Conservation (phyloP, 345 rosid genomes). For the Microcos paniculata region DNA sequence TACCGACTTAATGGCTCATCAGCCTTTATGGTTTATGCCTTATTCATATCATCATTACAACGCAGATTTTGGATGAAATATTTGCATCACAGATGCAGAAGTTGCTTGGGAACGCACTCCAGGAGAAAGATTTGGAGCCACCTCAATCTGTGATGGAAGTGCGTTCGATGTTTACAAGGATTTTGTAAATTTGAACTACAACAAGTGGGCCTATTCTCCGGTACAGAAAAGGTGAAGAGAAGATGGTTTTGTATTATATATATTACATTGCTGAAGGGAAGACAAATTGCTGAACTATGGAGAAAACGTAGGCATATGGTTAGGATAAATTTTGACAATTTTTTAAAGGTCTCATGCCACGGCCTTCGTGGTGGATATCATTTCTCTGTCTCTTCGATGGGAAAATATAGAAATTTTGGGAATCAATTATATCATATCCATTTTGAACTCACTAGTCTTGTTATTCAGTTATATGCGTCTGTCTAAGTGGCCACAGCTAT, state of each 20-base stretch:
- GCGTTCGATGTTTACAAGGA: constrained; percentile 81
- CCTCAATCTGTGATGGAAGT: constrained; percentile 88
- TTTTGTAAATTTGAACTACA: constrained; percentile 45
- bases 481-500: no score
- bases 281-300: not conserved
- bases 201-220: constrained; percentile 18
- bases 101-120: constrained; percentile 76
- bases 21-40: not conserved
- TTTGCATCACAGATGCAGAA: constrained; percentile 85
- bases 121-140: constrained; percentile 74
- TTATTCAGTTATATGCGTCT: no score
- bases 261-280: not conserved
- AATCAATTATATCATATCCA: not conserved
- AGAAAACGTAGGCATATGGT: not conserved
- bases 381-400: not conserved
- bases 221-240: not conserved
- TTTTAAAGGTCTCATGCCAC: not conserved
- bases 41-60: not conserved
- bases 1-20: not conserved
- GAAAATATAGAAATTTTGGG: not conserved
- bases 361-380: not conserved
- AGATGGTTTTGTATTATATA: not conserved
- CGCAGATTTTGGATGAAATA: constrained; percentile 83
- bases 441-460: no score
- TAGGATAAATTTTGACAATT: not conserved